These are phyloP conservation scores for Fusarium denticulatum DNA, from an alignment of 2,329 filamentous ascomycete species.

Conservation along the genomic window DNA sequence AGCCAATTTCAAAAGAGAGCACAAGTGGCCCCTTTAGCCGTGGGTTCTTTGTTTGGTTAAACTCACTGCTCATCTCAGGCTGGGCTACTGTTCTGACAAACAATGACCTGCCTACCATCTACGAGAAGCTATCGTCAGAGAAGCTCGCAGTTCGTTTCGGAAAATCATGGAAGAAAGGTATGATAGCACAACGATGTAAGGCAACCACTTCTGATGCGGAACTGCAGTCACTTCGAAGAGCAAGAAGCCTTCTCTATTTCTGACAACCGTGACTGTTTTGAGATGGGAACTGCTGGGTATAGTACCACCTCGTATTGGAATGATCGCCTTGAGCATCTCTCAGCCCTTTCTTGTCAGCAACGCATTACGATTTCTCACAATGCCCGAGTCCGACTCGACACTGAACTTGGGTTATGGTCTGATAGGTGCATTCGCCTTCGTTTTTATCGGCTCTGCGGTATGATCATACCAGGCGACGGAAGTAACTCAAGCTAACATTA, in stretches of 20 bases:
- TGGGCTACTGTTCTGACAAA: conserved; percentile 51
- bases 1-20: conserved; percentile 58
- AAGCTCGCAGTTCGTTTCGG: conserved; percentile 41
- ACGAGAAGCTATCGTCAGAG: conserved; percentile 46
- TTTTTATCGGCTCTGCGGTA: conserved; percentile 47
- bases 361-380: conserved; percentile 42
- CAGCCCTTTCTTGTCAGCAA: conserved; percentile 47
- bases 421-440: conserved; percentile 46
- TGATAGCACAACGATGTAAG: neutral
- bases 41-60: conserved; percentile 49
- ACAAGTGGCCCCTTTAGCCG: conserved; percentile 52
- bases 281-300: conserved; percentile 47
- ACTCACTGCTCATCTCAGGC: conserved; percentile 58
- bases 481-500: neutral
- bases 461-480: accelerated
- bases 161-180: conserved; percentile 39
- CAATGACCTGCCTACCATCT: conserved; percentile 43
- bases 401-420: conserved; percentile 46
- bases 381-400: conserved; percentile 37
- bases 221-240: conserved; percentile 16
- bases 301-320: conserved; percentile 41
- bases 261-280: conserved; percentile 38
- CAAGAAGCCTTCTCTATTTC: conserved; percentile 42
- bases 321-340: conserved; percentile 45
- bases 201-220: neutral